Base-by-base conservation (phyloP, 2,329 filamentous ascomycete genomes). In the Aphanocladium album region DNA sequence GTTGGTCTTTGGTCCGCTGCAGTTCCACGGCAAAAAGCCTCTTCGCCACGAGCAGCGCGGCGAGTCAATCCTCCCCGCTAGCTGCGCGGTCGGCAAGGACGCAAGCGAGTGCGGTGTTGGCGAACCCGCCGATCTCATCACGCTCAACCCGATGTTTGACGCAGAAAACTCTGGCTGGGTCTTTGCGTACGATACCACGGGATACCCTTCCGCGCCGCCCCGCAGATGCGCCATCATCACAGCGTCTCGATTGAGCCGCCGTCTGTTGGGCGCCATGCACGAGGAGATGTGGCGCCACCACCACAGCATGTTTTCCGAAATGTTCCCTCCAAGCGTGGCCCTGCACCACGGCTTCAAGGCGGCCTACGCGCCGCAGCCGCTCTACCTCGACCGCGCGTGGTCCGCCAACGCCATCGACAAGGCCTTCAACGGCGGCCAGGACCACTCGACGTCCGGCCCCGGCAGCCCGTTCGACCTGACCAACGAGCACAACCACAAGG, bases 401-500 rank as follows among this genome's bases (percentile, higher is more conserved):
- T 77, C 83, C 4, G 79, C 80, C 16, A 67, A 66, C 37, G 88
- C 89, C 62, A 80, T 90, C 3, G 89, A 92, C 64, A 79, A 79
- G n/a, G 84, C 89, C 9, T 93, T 96, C 79, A 96, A 96, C 69
- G 87, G 84, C 30, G 88, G 89, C 25, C 78, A 82, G n/a, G 84
- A 88, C 66, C 85, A 86, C 63, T 86, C 83, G 1, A 82, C 86
- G 0, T 83, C 86, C 8, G 84, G 88, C 1, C 77, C 79, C 33
- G 86, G 88, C 39, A 88, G 85, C 43, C 82, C 89, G 7, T 91
- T 89, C 66, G 85, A 87, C 60, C 68, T 81, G 21, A 81, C 83
- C 65, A 86, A 91, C 57, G 91, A 96, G 74, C 89, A 91, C 72
- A 93, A 93, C 73, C 91, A 93, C 77, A 84, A 85, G 67, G 90